These are phyloP conservation scores for Forsythia viridissima DNA, from an alignment of 257 asterid species.

Conservation along the genomic window DNA sequence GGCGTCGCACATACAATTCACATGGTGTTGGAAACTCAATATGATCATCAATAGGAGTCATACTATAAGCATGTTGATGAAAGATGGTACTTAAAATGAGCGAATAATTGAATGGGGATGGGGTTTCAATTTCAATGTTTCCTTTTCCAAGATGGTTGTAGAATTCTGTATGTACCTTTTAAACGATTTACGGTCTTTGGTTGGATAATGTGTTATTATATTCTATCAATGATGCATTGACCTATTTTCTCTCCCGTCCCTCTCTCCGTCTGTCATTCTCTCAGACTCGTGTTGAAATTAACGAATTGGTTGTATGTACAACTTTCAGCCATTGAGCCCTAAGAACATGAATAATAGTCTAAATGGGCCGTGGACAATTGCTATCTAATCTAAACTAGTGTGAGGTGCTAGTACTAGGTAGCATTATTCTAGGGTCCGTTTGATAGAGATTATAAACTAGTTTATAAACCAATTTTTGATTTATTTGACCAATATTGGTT, in stretches of 20 bases:
- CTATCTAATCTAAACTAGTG: too few relatives aligned
- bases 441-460: too few relatives aligned
- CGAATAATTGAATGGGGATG: not conserved
- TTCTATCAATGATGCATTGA: not conserved
- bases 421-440: too few relatives aligned
- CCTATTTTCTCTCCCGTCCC: not conserved
- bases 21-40: constrained; percentile 36
- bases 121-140: too few relatives aligned
- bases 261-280: not conserved
- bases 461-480: too few relatives aligned
- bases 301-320: not conserved
- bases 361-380: too few relatives aligned
- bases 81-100: not conserved
- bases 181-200: not conserved
- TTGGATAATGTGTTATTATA: not conserved
- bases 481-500: too few relatives aligned
- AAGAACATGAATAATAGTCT: too few relatives aligned
- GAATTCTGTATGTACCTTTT: not conserved
- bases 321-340: not conserved
- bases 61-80: not conserved
- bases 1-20: constrained; percentile 86
- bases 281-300: not conserved
- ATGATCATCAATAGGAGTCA: not conserved
- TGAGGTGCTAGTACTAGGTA: too few relatives aligned
- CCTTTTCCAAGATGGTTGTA: not conserved